Conservation (phyloP, 257 asterid species). For the Nicotiana undulata region DNA sequence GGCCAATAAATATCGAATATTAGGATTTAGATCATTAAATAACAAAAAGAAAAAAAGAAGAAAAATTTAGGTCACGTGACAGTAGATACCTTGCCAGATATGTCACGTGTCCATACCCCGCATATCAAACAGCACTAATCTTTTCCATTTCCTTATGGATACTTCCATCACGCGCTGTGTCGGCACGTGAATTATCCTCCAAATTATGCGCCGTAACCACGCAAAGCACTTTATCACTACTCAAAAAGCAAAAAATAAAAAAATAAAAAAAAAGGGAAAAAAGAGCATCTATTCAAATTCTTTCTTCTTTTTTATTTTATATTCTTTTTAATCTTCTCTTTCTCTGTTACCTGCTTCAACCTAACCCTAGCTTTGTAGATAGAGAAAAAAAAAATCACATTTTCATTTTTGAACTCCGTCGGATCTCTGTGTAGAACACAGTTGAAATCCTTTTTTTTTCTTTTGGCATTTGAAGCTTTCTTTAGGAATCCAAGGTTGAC, state of each 20-base stretch:
- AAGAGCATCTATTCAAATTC: neutral
- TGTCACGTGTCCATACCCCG: neutral
- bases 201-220: neutral
- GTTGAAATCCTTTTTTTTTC: neutral
- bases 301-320: neutral
- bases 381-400: neutral
- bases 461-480: neutral
- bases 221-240: neutral
- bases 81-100: neutral
- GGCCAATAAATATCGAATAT: too few relatives aligned
- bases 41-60: too few relatives aligned
- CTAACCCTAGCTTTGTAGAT: constrained; percentile 14
- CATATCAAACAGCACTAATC: neutral
- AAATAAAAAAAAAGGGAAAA: neutral
- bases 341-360: constrained; percentile 6
- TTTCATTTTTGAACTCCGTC: neutral
- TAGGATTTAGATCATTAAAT: too few relatives aligned
- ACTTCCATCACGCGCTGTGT: neutral
- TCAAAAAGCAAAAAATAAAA: neutral
- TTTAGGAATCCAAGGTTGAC: neutral
- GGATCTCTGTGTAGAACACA: constrained; percentile 5
- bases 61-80: neutral
- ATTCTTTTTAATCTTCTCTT: neutral
- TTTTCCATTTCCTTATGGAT: neutral
- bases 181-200: neutral